Conservation (phyloP, 768 basidiomycete genomes). For the Suillus occidentalis region DNA sequence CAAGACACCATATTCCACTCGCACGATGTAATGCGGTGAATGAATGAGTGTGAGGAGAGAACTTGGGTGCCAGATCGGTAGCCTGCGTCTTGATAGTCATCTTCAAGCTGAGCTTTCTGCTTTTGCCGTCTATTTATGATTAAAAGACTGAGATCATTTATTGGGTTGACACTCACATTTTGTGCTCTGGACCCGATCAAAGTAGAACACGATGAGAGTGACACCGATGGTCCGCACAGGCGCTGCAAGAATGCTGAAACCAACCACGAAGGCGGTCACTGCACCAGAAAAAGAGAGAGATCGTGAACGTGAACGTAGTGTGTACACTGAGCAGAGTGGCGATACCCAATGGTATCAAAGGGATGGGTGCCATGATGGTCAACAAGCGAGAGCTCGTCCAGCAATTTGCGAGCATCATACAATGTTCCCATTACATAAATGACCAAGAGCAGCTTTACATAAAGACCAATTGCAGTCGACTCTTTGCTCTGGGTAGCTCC, state of each 20-base stretch:
- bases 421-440: neutral
- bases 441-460: neutral
- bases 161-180: conserved; percentile 51
- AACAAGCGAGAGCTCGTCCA: neutral
- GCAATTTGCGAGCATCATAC: neutral
- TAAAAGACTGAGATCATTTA: conserved; percentile 3
- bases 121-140: conserved; percentile 60
- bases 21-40: conserved; percentile 61
- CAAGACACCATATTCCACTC: conserved; percentile 60
- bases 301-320: conserved; percentile 57
- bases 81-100: conserved; percentile 72
- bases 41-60: conserved; percentile 76
- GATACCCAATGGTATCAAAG: conserved; percentile 43
- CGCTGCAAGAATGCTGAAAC: conserved; percentile 71
- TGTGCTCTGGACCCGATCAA: conserved; percentile 82
- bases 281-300: conserved; percentile 82
- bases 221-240: conserved; percentile 64
- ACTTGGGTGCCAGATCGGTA: conserved; percentile 82
- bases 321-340: conserved; percentile 61
- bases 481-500: too few species aligned
- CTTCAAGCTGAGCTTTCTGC: conserved; percentile 73
- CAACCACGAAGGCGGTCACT: conserved; percentile 71
- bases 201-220: conserved; percentile 74
- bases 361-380: conserved; percentile 23
- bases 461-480: neutral